phyloP scores from a whole-genome alignment of 139 green algal species.

The Marvania coccoides region DNA sequence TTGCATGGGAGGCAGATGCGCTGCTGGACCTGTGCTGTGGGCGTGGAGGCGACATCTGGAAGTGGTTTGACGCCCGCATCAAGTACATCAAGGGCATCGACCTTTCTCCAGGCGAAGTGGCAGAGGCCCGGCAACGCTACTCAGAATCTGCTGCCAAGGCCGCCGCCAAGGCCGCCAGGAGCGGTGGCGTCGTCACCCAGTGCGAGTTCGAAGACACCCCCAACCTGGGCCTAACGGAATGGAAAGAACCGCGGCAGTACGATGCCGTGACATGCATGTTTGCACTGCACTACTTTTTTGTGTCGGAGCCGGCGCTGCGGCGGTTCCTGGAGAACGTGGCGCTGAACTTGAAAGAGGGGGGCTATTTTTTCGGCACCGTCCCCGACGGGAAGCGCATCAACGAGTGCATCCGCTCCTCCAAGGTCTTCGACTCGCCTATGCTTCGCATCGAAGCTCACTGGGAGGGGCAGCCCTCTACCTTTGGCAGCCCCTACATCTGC shows the following conservation, averaged over 20 bases:
- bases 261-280: constrained; percentile 90
- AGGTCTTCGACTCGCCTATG: constrained; percentile 33
- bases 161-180: background rate
- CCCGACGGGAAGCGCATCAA: constrained; percentile 66
- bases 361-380: constrained; percentile 78
- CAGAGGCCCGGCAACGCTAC: constrained; percentile 55
- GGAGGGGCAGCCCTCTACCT: constrained; percentile 33
- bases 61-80: constrained; percentile 71
- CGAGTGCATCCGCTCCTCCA: constrained; percentile 10
- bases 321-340: constrained; percentile 74
- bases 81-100: constrained; percentile 75
- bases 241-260: constrained; percentile 29
- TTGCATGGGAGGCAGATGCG: constrained; percentile 42
- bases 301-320: constrained; percentile 45
- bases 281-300: constrained; percentile 93
- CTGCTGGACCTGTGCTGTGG: constrained; percentile 88
- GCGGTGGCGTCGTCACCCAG: background rate
- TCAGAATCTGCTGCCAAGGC: background rate
- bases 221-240: constrained; percentile 32
- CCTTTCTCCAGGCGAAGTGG: constrained; percentile 70
- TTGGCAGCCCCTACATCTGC: constrained; percentile 64
- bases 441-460: constrained; percentile 57
- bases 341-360: constrained; percentile 71
- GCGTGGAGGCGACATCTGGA: constrained; percentile 79
- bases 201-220: constrained; percentile 36